These are phyloP conservation scores for Furcasterigmium sp. DNA, from an alignment of 2,329 filamentous ascomycete genomes.

Conservation along the genomic window DNA sequence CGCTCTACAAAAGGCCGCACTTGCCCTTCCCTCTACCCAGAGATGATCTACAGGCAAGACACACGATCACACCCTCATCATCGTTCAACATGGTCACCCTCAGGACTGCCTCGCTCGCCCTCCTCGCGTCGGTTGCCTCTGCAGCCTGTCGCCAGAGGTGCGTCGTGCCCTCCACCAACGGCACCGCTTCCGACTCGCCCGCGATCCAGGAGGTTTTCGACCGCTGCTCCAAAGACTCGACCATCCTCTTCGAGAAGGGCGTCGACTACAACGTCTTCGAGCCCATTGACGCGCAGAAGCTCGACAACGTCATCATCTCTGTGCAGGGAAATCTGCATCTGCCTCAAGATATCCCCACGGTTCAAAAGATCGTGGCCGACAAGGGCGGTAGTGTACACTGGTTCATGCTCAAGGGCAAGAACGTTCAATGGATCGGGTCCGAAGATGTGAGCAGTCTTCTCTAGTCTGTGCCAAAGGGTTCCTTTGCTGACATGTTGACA, in stretches of 20 bases:
- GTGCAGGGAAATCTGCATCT: constrained; percentile 37
- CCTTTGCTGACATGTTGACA: constrained; percentile 2
- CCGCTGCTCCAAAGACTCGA: constrained; percentile 24
- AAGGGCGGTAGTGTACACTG: constrained; percentile 26
- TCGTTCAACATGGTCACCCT: not conserved
- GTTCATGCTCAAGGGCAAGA: constrained; percentile 28
- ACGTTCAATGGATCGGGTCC: constrained; percentile 25
- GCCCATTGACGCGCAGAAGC: constrained; percentile 29
- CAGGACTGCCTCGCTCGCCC: not conserved
- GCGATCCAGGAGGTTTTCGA: constrained; percentile 29
- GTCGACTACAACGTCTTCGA: constrained; percentile 35
- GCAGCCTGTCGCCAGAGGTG: constrained; percentile 5
- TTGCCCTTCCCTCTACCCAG: no score
- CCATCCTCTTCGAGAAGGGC: constrained; percentile 31
- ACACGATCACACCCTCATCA: not conserved
- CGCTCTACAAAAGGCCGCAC: no score
- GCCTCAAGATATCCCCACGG: constrained; percentile 28
- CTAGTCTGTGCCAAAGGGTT: not conserved
- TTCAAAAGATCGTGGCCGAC: constrained; percentile 27
- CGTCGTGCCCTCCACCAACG: constrained; percentile 22
- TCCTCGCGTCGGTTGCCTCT: not conserved
- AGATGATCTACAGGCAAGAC: no score
- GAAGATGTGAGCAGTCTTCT: constrained; percentile 20
- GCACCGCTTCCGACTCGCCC: constrained; percentile 30
- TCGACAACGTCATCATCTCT: constrained; percentile 34